phyloP scores from a whole-genome alignment of 495 filamentous ascomycete species.

The Penicillium desertorum region DNA sequence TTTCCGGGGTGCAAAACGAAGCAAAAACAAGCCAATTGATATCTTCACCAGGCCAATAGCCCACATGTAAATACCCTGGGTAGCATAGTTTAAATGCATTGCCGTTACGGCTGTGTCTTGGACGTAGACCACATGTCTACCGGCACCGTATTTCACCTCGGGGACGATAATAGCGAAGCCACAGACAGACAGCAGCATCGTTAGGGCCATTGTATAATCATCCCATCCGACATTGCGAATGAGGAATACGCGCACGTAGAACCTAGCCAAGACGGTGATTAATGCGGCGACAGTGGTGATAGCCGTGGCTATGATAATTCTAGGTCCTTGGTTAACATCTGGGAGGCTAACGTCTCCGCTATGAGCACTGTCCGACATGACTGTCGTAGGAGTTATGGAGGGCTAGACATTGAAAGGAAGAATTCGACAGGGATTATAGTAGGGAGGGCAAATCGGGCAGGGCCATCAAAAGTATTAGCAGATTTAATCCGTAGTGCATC shows the following conservation, averaged over 20 bases:
- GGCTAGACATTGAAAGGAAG: not conserved
- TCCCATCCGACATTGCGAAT: conserved; percentile 40
- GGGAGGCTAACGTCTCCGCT: conserved; percentile 21
- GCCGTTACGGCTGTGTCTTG: conserved; percentile 31
- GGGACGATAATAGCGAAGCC: conserved; percentile 36
- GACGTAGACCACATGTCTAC: conserved; percentile 37
- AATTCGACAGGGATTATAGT: not conserved
- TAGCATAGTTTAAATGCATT: conserved; percentile 46
- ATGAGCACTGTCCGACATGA: conserved; percentile 18
- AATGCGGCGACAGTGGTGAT: conserved; percentile 35
- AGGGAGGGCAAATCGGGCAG: not conserved
- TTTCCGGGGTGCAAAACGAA: conserved; percentile 38
- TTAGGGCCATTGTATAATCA: conserved; percentile 42
- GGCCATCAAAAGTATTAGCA: not conserved
- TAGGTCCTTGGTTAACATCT: conserved; percentile 33
- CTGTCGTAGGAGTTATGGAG: not conserved
- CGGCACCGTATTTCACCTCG: conserved; percentile 42
- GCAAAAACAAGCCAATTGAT: conserved; percentile 46
- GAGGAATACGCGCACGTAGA: conserved; percentile 42
- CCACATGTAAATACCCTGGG: conserved; percentile 42
- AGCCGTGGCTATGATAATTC: conserved; percentile 36
- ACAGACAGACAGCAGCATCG: conserved; percentile 35
- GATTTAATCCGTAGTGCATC: not conserved
- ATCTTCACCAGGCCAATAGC: conserved; percentile 47
- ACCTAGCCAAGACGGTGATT: conserved; percentile 25